phyloP scores from a whole-genome alignment of 805 yeast genomes.

The Candida silvicultrix region DNA sequence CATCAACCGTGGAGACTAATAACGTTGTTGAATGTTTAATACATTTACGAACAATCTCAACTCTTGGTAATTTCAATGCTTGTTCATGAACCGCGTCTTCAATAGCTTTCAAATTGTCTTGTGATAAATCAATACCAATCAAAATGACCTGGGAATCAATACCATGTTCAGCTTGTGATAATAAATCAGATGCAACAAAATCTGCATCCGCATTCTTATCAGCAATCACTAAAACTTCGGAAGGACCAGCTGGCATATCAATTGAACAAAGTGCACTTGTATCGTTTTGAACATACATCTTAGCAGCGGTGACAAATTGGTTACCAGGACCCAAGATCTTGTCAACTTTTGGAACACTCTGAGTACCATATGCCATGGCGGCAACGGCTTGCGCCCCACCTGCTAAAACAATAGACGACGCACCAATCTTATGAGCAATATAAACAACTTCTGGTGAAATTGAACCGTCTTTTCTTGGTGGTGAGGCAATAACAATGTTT shows the following conservation, averaged over 20 bases:
- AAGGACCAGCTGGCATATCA: constrained; percentile 99
- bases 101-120: constrained; percentile 54
- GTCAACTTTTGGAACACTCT: constrained; percentile 86
- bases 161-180: constrained; percentile 99
- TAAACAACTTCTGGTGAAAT: constrained; percentile 96
- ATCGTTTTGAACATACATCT: constrained; percentile 95
- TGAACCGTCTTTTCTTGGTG: constrained; percentile 90
- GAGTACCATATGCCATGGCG: constrained; percentile 98
- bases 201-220: constrained; percentile 87
- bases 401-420: constrained; percentile 82
- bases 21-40: constrained; percentile 87
- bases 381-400: constrained; percentile 99
- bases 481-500: constrained; percentile 89
- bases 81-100: constrained; percentile 82
- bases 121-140: constrained; percentile 69
- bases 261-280: constrained; percentile 92
- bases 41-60: constrained; percentile 86
- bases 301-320: constrained; percentile 98
- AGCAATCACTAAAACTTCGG: constrained; percentile 94
- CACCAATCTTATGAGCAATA: constrained; percentile 95
- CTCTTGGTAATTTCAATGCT: constrained; percentile 82
- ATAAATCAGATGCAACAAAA: constrained; percentile 92
- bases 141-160: constrained; percentile 95
- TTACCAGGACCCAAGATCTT: constrained; percentile 98
- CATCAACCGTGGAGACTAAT: constrained; percentile 58